These are phyloP conservation scores for Phytophthora chlamydospora DNA, from an alignment of 352 stramenopile genomes.

Conservation along the genomic window DNA sequence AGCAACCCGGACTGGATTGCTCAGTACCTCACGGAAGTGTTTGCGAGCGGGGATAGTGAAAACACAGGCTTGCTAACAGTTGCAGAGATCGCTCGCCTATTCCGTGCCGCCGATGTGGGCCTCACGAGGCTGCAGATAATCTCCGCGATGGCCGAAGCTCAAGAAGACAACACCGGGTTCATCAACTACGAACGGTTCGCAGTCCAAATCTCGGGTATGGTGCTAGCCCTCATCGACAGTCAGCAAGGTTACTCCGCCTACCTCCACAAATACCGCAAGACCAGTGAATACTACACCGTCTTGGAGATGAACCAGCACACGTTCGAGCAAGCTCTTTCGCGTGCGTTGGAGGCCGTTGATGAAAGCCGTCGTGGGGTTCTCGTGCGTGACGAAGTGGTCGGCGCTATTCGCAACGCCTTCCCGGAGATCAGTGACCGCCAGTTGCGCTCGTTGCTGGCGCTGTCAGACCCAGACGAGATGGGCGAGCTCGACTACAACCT, in stretches of 20 bases:
- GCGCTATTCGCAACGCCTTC: conserved; percentile 67
- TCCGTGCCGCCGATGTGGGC: conserved; percentile 67
- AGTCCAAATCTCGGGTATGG: conserved; percentile 69
- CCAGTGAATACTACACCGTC: conserved; percentile 78
- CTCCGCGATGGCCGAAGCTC: conserved; percentile 66
- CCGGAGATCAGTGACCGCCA: conserved; percentile 68
- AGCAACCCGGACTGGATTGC: conserved; percentile 71
- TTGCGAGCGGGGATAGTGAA: conserved; percentile 71
- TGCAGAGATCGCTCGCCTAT: conserved; percentile 60
- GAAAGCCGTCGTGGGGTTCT: conserved; percentile 64
- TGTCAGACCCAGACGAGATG: conserved; percentile 70
- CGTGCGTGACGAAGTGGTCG: conserved; percentile 56
- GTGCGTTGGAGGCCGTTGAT: conserved; percentile 69
- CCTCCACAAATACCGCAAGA: conserved; percentile 71
- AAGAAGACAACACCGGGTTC: conserved; percentile 79
- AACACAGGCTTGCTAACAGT: conserved; percentile 66
- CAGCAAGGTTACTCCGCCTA: conserved; percentile 65
- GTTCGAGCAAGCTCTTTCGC: conserved; percentile 75
- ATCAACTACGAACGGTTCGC: conserved; percentile 81
- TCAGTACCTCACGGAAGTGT: conserved; percentile 78
- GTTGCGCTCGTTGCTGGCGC: conserved; percentile 63
- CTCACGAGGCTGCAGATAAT: conserved; percentile 83
- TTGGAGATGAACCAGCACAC: conserved; percentile 83
- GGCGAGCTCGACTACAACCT: conserved; percentile 76
- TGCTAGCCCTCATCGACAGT: conserved; percentile 67